Evolutionary conservation across 2,329 filamentous ascomycete species (phyloP).

Genomic region (Gaeumannomyces sp.): DNA sequence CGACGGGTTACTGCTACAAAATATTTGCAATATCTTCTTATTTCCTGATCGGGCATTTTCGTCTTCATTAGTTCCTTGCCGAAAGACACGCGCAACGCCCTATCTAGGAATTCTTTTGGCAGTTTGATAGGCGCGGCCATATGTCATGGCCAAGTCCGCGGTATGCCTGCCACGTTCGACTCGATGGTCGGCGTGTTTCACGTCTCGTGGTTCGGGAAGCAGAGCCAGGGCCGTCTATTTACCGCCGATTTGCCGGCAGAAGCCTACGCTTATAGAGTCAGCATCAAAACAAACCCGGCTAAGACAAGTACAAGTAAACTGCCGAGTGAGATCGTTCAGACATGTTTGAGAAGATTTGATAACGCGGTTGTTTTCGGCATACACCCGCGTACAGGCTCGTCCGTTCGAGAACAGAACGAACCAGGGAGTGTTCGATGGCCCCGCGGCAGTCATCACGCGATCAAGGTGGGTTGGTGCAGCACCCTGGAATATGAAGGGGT

Average conservation of each 20-base stretch:
- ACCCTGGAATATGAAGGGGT: background rate
- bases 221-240: background rate
- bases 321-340: constrained; percentile 15
- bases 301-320: no score
- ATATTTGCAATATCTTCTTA: no score
- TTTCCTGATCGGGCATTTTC: no score
- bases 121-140: no score
- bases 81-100: no score
- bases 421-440: constrained; percentile 29
- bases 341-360: constrained; percentile 30
- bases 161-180: no score
- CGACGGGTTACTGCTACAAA: no score
- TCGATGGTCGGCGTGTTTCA: background rate
- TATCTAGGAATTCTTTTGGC: no score
- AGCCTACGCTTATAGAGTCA: background rate
- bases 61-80: no score
- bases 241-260: background rate
- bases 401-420: background rate
- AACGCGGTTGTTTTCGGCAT: constrained; percentile 47
- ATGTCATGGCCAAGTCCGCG: no score
- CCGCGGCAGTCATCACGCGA: constrained; percentile 31
- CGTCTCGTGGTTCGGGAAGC: background rate
- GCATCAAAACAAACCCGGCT: background rate
- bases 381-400: constrained; percentile 7
- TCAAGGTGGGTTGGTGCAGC: constrained; percentile 4